Base-by-base conservation (phyloP, 805 yeast species). In the Saccharomycopsis guyanensis region DNA sequence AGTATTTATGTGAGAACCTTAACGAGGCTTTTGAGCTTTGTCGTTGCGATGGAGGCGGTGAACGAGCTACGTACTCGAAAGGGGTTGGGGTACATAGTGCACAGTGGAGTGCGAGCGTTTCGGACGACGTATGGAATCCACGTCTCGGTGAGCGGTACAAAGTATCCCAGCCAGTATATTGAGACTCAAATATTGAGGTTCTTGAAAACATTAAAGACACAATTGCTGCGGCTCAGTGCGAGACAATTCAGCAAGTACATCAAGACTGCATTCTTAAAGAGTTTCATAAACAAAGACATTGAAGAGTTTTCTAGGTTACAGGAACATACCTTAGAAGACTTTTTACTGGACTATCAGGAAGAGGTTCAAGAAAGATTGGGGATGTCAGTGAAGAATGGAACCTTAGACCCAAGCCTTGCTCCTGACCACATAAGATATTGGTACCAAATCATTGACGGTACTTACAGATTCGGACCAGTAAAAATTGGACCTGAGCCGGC, bases 81-180 rank as follows among this genome's bases (percentile, higher is more conserved):
- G 48, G 83, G 78, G 52, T 59, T 83, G 45, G 89, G 86, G 0
- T 83, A 83, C 56, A 67, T 71, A 3, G 76, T 80, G 0, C 53
- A 71, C n/a, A 74, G 80, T 18, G 87, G 87, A 0, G 46, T 71
- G 22, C 62, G 84, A 49, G 54, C 72, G 0, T 59, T 76, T 24
- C 64, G 78, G 45, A 66, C 69, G 19, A 72, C 80, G 0, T 59
- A 73, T 27, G 91, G 91, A 1, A 49, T 82, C 3, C 81, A 77
- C 54, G 60, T 83, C 8, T 66, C 75, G 1, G 59, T 79, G 68
- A 49, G 34, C 13, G 78, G 86, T 51, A 71, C 73, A 13, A 62
- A 61, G 2, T 66, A 65, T 44, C 47, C 63, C 0, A 72, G 80
- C 2, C 55, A 56, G 1, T 62, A 60, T 7, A 50, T 82, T 5